Conservation (phyloP, 2,329 filamentous ascomycete species). For the Cladophialophora carrionii region DNA sequence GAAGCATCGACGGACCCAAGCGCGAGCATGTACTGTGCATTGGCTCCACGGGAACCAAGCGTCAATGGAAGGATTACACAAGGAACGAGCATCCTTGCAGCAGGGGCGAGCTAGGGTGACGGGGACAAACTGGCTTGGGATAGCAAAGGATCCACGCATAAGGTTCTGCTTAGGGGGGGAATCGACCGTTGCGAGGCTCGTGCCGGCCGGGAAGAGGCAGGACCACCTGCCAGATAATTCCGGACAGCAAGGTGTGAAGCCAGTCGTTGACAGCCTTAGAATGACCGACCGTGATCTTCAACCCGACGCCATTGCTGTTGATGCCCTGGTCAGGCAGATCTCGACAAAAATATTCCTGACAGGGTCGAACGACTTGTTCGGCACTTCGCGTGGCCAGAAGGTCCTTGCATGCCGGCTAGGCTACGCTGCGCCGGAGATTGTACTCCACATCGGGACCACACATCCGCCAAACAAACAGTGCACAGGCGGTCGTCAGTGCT, state of each 20-base stretch:
- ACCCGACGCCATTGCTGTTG: background rate
- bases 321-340: background rate
- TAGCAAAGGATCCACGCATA: slow-evolving; percentile 3
- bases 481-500: background rate
- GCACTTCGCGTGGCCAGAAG: background rate
- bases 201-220: background rate
- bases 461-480: background rate
- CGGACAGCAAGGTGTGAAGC: background rate
- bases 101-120: background rate
- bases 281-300: background rate
- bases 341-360: background rate
- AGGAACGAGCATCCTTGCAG: background rate
- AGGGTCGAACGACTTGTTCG: background rate
- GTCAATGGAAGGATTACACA: background rate
- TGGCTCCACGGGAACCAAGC: background rate
- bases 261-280: no score
- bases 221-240: background rate
- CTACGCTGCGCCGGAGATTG: background rate
- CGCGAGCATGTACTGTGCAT: background rate
- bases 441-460: background rate
- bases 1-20: background rate
- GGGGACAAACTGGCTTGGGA: background rate
- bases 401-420: slow-evolving; percentile 6
- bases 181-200: background rate
- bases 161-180: background rate